These are phyloP conservation scores for Wickerhamomyces queroliae DNA, from an alignment of 805 yeast species.

Conservation along the genomic window DNA sequence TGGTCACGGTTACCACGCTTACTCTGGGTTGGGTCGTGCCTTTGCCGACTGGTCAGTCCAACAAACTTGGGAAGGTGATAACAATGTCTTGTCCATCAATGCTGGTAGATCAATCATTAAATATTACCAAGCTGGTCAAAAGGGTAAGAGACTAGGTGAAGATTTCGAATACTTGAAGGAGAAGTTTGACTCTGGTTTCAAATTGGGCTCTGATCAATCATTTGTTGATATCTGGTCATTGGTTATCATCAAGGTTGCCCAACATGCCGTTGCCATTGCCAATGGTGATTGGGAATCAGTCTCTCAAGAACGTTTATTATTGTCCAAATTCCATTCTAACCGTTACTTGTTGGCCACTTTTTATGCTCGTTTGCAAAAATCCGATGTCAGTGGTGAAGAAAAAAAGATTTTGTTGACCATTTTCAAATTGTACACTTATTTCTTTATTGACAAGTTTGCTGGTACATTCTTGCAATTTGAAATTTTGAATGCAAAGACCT, in stretches of 20 bases:
- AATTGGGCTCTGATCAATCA: constrained; percentile 13
- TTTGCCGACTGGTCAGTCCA: constrained; percentile 95
- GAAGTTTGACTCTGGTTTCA: constrained; percentile 21
- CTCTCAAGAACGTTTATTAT: constrained; percentile 30
- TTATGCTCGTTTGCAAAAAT: constrained; percentile 19
- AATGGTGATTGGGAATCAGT: constrained; percentile 29
- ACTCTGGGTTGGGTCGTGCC: constrained; percentile 85
- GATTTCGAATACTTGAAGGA: constrained; percentile 26
- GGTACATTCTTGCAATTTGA: constrained; percentile 66
- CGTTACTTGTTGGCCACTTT: constrained; percentile 29
- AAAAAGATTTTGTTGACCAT: constrained; percentile 45
- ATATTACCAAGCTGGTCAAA: constrained; percentile 32
- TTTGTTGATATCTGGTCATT: constrained; percentile 27
- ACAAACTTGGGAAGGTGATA: constrained; percentile 98
- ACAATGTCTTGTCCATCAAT: constrained; percentile 77
- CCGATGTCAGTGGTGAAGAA: constrained; percentile 26
- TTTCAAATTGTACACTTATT: constrained; percentile 57
- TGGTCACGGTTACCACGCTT: constrained; percentile 94
- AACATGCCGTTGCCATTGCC: constrained; percentile 25
- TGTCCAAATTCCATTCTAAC: constrained; percentile 36
- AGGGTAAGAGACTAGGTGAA: constrained; percentile 26
- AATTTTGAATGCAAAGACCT: constrained; percentile 43
- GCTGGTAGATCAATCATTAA: constrained; percentile 67
- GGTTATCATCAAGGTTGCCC: constrained; percentile 26
- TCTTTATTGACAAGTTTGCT: constrained; percentile 63